Conservation (phyloP, 1,139 yeast species). For the Taiozyma sp. region DNA sequence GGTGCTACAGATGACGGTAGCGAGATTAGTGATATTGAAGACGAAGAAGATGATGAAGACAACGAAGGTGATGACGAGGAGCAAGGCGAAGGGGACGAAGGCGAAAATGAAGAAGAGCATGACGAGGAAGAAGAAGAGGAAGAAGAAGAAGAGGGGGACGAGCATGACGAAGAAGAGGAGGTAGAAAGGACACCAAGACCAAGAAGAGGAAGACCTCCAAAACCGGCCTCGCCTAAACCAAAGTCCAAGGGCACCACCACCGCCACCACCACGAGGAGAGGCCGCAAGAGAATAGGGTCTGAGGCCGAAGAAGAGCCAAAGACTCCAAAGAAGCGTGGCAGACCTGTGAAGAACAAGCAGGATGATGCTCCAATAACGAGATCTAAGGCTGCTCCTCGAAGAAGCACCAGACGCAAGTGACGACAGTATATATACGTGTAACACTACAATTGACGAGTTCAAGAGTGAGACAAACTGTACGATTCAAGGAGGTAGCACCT, state of each 20-base stretch:
- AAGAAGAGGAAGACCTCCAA: constrained; percentile 20
- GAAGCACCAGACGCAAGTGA: constrained; percentile 7
- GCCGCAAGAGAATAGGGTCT: constrained; percentile 7
- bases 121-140: constrained; percentile 14
- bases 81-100: constrained; percentile 7
- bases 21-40: constrained; percentile 12
- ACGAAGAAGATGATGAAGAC: constrained; percentile 16
- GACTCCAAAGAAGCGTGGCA: constrained; percentile 8
- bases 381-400: constrained; percentile 13
- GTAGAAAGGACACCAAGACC: constrained; percentile 20
- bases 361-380: constrained; percentile 7
- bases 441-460: background rate
- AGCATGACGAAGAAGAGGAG: constrained; percentile 17
- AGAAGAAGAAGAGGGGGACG: constrained; percentile 20
- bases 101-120: constrained; percentile 3
- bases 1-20: constrained; percentile 5
- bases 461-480: background rate
- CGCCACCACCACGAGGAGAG: constrained; percentile 8
- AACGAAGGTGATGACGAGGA: constrained; percentile 12
- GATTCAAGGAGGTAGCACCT: constrained; percentile 13
- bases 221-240: constrained; percentile 4
- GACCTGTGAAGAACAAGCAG: constrained; percentile 7
- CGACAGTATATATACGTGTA: background rate
- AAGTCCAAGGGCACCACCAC: constrained; percentile 6
- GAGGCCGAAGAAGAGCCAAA: constrained; percentile 2